Base-by-base conservation (phyloP, 192 early-diverging fungal genomes). In the Podila clonocystis region DNA sequence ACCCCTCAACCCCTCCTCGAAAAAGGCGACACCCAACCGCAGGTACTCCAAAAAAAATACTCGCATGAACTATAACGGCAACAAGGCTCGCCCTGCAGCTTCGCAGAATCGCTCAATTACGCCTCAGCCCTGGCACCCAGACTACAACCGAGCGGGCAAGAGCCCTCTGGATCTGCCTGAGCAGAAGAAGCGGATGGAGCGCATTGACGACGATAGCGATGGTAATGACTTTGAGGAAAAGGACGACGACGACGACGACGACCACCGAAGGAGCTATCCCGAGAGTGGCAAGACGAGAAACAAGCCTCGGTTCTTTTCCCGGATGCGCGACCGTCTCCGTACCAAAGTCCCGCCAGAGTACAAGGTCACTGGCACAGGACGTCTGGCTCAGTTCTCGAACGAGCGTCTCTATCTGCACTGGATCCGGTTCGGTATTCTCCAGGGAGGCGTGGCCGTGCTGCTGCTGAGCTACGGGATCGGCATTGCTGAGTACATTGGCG, bases 381-480 rank as follows among this genome's bases (percentile, higher is more conserved):
- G 70, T 9, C 3, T 68, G 22, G 77, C 77, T 1, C 77, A 68
- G 34, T 80, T 80, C 66, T 80, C 77, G 70, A 80, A 80, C 57
- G 77, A 80, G 48, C 77, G 77, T 69, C 57, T 80, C 33, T 80
- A 65, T 31, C 28, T 80, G 70, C 77, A 80, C 38, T 80, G 77
- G 77, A 72, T 80, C 33, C 65, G 66, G 22, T 73, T 73, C 17
- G 77, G 70, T 8, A 68, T 80, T 45, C 33, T 80, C 8, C 77
- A 80, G 22, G 77, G 70, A 5, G 28, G 62, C 28, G 72, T 80
- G 30, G 77, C 77, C 3, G 17, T 73, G 45, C 68, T 58, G 19
- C 28, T 80, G 66, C n/a, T 80, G 58, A 69, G 62, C 26, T 80
- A 63, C 28, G 77, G 77, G 36, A 62, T 68, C 48, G 38, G 61